A percentile compares a stretch with the other conserved stretches of the same genome.
Conservation (phyloP, 2,329 filamentous ascomycete species). For the Sporothrix protearum region DNA sequence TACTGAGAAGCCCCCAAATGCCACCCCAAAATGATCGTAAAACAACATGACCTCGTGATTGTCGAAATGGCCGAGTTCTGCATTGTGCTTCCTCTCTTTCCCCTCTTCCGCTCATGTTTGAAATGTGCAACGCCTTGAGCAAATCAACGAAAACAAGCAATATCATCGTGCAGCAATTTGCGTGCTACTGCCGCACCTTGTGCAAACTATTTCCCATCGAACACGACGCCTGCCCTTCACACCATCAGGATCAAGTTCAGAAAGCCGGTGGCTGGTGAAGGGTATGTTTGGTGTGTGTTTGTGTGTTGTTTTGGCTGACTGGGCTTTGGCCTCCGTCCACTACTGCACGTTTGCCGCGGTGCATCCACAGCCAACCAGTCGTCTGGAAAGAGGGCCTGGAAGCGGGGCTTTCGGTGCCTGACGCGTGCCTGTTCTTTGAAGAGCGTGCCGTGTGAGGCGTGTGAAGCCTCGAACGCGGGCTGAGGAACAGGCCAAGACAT, state of each 20-base stretch:
- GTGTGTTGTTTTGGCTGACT: constrained; percentile 3
- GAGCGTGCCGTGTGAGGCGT: too few relatives aligned
- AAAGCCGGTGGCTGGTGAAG: constrained; percentile 19
- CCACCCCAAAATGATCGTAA: neutral
- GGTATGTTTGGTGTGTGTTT: constrained; percentile 3
- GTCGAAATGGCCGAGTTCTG: neutral
- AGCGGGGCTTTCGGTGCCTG: neutral
- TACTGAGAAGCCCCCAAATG: neutral
- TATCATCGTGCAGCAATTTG: neutral
- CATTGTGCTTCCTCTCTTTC: neutral
- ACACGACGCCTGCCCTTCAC: neutral
- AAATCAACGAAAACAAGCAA: neutral
- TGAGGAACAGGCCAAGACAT: constrained; percentile 5
- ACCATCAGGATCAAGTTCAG: neutral
- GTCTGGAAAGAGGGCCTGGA: neutral
- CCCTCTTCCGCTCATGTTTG: neutral
- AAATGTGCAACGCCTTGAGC: neutral
- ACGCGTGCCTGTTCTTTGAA: too few relatives aligned
- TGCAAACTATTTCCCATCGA: neutral
- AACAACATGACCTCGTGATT: neutral
- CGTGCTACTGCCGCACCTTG: neutral
- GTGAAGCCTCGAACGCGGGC: neutral
- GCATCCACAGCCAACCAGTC: constrained; percentile 10
- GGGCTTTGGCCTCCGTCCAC: neutral
- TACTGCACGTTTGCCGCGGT: constrained; percentile 1